A percentile compares a stretch with the other conserved stretches of the same genome.
phyloP scores from a whole-genome alignment of 805 yeast genomes.

The Starmerella stigmatis region DNA sequence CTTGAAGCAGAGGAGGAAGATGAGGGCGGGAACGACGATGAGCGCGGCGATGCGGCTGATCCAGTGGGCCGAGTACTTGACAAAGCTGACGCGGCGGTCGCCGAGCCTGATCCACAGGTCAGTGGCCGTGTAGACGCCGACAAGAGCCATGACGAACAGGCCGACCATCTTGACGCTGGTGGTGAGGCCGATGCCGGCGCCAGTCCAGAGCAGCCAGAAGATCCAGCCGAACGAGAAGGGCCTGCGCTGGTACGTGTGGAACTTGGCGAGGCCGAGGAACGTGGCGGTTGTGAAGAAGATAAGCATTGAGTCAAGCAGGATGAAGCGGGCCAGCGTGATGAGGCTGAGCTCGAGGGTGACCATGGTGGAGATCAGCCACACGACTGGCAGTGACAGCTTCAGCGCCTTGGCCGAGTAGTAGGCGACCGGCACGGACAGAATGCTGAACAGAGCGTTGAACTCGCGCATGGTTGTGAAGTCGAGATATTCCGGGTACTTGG shows the following conservation, averaged over 20 bases:
- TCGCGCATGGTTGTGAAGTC: conserved; percentile 77
- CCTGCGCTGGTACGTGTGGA: conserved; percentile 52
- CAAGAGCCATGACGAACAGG: conserved; percentile 74
- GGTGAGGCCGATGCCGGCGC: conserved; percentile 77
- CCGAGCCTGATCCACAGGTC: conserved; percentile 77
- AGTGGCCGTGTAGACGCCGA: conserved; percentile 74
- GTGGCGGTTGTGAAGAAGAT: conserved; percentile 74
- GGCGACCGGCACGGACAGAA: conserved; percentile 66
- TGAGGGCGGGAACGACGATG: conserved; percentile 65
- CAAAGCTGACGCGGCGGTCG: conserved; percentile 57
- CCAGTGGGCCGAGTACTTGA: conserved; percentile 59
- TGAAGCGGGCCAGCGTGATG: conserved; percentile 86
- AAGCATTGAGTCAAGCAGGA: conserved; percentile 83
- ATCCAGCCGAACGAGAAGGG: conserved; percentile 76
- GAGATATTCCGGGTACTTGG: conserved; percentile 60
- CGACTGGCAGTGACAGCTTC: conserved; percentile 63
- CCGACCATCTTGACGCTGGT: conserved; percentile 96
- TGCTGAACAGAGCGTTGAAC: conserved; percentile 75
- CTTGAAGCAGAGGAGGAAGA: conserved; percentile 84
- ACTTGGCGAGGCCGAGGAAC: conserved; percentile 65
- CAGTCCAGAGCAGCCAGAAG: conserved; percentile 76
- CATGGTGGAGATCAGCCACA: conserved; percentile 46
- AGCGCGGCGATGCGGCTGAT: conserved; percentile 60
- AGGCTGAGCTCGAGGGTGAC: conserved; percentile 63
- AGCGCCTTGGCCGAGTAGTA: conserved; percentile 79